These are phyloP conservation scores for Ceratobasidium sp. DNA, from an alignment of 1,284 basidiomycete species.

Conservation along the genomic window DNA sequence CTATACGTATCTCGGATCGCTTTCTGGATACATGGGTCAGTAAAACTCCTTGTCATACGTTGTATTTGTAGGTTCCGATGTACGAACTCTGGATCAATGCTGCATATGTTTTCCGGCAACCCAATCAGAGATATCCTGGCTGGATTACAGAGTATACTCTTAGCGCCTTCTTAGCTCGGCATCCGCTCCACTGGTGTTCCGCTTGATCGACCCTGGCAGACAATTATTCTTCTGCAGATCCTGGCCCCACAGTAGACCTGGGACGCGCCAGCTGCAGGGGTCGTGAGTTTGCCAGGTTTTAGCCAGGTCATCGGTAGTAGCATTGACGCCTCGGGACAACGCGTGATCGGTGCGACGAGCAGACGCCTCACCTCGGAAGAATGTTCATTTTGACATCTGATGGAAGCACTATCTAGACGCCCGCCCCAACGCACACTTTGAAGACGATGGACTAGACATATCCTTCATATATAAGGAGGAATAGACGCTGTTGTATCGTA, in stretches of 20 bases:
- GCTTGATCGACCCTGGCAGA: not conserved
- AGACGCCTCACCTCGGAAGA: not conserved
- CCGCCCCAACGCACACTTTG: not conserved
- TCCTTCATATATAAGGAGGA: too few species aligned
- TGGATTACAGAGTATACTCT: too few species aligned
- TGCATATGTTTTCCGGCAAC: too few species aligned
- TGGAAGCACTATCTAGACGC: not conserved
- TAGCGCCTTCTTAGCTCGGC: not conserved
- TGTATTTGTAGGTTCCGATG: slow-evolving; percentile 33
- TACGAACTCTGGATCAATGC: not conserved
- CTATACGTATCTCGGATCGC: slow-evolving; percentile 41
- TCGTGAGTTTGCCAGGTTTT: not conserved
- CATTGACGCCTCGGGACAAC: not conserved
- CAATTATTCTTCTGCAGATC: not conserved
- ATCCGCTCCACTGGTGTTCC: not conserved
- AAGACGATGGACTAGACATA: not conserved
- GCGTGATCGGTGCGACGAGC: not conserved
- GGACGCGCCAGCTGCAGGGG: not conserved
- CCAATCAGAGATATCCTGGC: too few species aligned
- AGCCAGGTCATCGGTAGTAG: not conserved
- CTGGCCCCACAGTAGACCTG: not conserved
- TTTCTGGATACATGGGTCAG: slow-evolving; percentile 29
- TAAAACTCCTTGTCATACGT: not conserved
- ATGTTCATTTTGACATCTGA: not conserved
- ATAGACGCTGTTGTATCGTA: too few species aligned